Evolutionary conservation across 2,329 filamentous ascomycete species (phyloP), one percentile per base, ranked within the genome.

Genomic region (Arachnomyces sp.): DNA sequence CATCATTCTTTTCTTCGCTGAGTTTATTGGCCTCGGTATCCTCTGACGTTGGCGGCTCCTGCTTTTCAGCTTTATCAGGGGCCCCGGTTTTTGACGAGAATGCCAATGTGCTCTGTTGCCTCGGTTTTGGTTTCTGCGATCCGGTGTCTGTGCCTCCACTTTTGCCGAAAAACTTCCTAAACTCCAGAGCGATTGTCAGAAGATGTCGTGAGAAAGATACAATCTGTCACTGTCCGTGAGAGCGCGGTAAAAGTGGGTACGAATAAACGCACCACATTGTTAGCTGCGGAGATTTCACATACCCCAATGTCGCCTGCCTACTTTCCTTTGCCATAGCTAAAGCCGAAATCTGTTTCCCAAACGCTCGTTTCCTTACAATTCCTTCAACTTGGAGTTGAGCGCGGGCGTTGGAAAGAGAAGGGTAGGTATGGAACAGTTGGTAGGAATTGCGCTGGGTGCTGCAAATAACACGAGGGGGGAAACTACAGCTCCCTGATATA

Each of bases 221-320:
- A 28, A 28, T n/a, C 4, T n/a, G 31, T 17, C 31, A 29, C 31
- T 35, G 13, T 36, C 7, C 31, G 14, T 38, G 2, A 35, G 17
- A 34, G 32, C 40, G n/a, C 31, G 41, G 12, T 7, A 33, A 4
- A 29, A 16, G 9, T 36, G 17, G 14, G 37, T 17, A 39, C 34
- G 14, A 36, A 39, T 14, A n/a, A 39, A 63, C 70, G 63, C 77
- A 88, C 84, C 81, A 76, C 62, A 90, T 67, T 52, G 81, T 86
- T 58, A 74, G 77, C 70, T 90, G 84, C 49, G 73, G 72, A 54
- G 79, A 68, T 65, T 77, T 81, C 47, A 90, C 87, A 68, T 92
- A 94, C 88, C 85, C 85, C 62, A 94, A 68, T 45, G 84, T 94
- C 55, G 84, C 79, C 67, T 94, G 87, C 60, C 85, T 88, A 44